These are phyloP conservation scores for Leccinum longicurvipes DNA, from an alignment of 768 basidiomycete genomes.

Conservation along the genomic window DNA sequence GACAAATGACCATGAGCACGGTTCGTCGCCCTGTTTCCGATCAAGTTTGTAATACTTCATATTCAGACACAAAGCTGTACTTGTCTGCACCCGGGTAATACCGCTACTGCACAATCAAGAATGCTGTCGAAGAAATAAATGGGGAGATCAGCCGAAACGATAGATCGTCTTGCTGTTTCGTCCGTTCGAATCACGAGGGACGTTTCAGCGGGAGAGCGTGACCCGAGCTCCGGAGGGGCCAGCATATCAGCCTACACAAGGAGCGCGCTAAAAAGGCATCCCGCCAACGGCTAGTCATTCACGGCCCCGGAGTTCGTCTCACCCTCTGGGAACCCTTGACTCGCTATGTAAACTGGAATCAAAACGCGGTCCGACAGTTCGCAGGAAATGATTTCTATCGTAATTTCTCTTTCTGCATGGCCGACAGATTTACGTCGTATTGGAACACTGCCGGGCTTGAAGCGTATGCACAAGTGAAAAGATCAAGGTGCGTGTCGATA, in stretches of 20 bases:
- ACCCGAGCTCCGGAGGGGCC: not conserved
- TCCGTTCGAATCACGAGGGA: constrained; percentile 11
- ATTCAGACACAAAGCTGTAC: not conserved
- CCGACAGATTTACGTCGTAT: not conserved
- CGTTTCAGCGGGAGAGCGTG: constrained; percentile 1
- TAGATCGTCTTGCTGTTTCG: constrained; percentile 11
- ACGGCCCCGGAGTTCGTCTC: constrained; percentile 3
- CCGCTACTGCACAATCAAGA: constrained; percentile 8
- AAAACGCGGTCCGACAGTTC: constrained; percentile 1
- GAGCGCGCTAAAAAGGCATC: constrained; percentile 8
- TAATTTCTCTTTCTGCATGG: not conserved
- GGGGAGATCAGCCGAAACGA: constrained; percentile 10
- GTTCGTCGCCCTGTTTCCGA: constrained; percentile 28
- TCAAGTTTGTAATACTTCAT: constrained; percentile 13
- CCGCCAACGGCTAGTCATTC: not conserved
- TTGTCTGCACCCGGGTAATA: constrained; percentile 7
- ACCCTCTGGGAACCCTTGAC: not conserved
- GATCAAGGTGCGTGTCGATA: not conserved
- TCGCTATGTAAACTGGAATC: not conserved
- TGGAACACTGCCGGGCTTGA: not conserved
- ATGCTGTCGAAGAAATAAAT: constrained; percentile 2
- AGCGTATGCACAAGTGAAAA: not conserved
- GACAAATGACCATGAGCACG: constrained; percentile 16
- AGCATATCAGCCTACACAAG: not conserved
- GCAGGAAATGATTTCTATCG: not conserved